phyloP scores from a whole-genome alignment of 129 eudicot genomes.

The Chrysanthemum seticuspe region DNA sequence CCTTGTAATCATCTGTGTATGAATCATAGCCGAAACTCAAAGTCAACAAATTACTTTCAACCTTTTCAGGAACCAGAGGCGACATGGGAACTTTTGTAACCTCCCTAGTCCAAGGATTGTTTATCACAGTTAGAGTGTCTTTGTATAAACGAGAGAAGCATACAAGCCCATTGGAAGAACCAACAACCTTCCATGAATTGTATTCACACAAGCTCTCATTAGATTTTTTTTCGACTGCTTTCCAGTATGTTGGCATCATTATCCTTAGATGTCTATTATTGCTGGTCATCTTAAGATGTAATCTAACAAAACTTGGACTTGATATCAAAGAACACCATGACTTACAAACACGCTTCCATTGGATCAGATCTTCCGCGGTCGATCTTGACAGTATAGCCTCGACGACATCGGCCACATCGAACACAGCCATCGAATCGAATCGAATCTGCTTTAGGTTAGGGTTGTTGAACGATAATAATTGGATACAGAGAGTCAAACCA shows the following conservation, averaged over 20 bases:
- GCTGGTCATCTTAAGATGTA: neutral
- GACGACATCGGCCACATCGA: no score
- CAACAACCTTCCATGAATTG: neutral
- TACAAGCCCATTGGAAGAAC: neutral
- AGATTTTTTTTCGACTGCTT: neutral
- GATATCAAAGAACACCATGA: neutral
- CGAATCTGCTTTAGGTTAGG: no score
- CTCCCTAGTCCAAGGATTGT: neutral
- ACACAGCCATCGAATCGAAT: no score
- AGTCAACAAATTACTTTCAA: neutral
- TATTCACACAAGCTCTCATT: neutral
- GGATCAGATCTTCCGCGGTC: neutral
- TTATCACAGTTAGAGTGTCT: neutral
- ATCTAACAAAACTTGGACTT: neutral
- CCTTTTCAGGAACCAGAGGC: no score
- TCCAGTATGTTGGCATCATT: neutral
- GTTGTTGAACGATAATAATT: no score
- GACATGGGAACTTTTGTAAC: neutral
- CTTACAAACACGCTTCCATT: neutral
- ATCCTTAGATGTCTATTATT: neutral
- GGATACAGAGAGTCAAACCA: no score
- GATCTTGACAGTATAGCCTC: neutral
- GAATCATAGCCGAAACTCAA: neutral
- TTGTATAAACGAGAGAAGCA: neutral
- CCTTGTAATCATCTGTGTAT: conserved; percentile 7